Conservation (phyloP, 1,284 basidiomycete genomes). For the Wolfiporia cocos region DNA sequence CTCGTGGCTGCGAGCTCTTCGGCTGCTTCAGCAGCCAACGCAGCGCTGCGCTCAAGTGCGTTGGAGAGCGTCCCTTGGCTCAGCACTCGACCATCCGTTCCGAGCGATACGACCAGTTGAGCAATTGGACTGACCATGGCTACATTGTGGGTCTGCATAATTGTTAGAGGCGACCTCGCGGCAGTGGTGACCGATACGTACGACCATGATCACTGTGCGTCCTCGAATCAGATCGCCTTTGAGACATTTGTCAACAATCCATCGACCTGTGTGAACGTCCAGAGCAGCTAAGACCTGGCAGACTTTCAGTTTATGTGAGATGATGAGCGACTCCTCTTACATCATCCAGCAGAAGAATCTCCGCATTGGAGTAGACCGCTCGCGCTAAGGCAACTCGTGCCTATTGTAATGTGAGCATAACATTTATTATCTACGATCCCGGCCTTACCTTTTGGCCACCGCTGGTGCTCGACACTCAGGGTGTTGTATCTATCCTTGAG, state of each 20-base stretch:
- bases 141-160: constrained; percentile 62
- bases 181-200: too few relatives aligned
- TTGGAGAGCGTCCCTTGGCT: constrained; percentile 42
- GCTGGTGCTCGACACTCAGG: too few relatives aligned
- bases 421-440: background rate
- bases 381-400: constrained; percentile 10
- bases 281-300: constrained; percentile 41
- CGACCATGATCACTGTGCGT: constrained; percentile 69
- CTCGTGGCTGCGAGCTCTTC: constrained; percentile 34
- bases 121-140: constrained; percentile 60
- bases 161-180: background rate
- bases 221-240: constrained; percentile 60
- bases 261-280: constrained; percentile 63
- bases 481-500: too few relatives aligned
- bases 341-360: constrained; percentile 9
- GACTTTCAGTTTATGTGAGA: background rate
- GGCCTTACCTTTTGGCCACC: constrained; percentile 7
- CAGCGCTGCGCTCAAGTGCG: constrained; percentile 34
- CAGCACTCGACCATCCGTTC: constrained; percentile 42
- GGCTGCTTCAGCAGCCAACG: constrained; percentile 33
- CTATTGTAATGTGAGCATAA: background rate
- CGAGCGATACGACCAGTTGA: constrained; percentile 55
- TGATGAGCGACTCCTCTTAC: background rate
- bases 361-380: constrained; percentile 7
- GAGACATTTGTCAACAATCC: constrained; percentile 73